These are phyloP conservation scores for Rhodotorula sphaerocarpa DNA, from an alignment of 768 basidiomycete species.

Conservation along the genomic window DNA sequence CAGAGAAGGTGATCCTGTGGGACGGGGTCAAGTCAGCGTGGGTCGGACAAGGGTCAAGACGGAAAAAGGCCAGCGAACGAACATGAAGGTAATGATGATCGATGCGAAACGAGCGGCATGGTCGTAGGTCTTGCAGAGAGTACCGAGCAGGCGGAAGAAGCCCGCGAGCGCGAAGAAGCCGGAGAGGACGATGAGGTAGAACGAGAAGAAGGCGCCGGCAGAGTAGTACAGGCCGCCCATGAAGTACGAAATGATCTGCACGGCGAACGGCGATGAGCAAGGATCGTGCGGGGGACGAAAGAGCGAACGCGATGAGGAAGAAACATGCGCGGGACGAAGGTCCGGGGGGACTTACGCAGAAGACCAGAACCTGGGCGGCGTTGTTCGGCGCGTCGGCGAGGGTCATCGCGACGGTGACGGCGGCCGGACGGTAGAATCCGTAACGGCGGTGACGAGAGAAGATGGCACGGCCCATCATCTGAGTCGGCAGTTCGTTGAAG, in stretches of 20 bases:
- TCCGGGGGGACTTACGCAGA: constrained; percentile 39
- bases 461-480: constrained; percentile 71
- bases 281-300: too few relatives aligned
- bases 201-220: constrained; percentile 54
- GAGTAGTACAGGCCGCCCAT: constrained; percentile 45
- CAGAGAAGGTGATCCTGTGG: constrained; percentile 42
- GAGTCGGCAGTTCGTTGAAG: constrained; percentile 47
- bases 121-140: constrained; percentile 54
- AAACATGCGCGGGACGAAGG: too few relatives aligned
- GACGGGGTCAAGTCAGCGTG: too few relatives aligned
- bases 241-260: constrained; percentile 44
- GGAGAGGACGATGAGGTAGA: constrained; percentile 48
- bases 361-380: constrained; percentile 37
- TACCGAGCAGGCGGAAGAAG: constrained; percentile 63
- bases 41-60: constrained; percentile 38
- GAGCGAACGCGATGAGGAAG: too few relatives aligned
- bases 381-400: constrained; percentile 46
- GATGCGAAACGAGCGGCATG: constrained; percentile 53
- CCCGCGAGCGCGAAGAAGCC: constrained; percentile 68
- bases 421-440: constrained; percentile 47
- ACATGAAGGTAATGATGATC: constrained; percentile 74
- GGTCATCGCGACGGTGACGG: constrained; percentile 43
- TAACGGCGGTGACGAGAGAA: constrained; percentile 47
- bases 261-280: too few relatives aligned
- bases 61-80: constrained; percentile 42